Conservation (phyloP, 352 stramenopile genomes). For the Phytopythium litorale region DNA sequence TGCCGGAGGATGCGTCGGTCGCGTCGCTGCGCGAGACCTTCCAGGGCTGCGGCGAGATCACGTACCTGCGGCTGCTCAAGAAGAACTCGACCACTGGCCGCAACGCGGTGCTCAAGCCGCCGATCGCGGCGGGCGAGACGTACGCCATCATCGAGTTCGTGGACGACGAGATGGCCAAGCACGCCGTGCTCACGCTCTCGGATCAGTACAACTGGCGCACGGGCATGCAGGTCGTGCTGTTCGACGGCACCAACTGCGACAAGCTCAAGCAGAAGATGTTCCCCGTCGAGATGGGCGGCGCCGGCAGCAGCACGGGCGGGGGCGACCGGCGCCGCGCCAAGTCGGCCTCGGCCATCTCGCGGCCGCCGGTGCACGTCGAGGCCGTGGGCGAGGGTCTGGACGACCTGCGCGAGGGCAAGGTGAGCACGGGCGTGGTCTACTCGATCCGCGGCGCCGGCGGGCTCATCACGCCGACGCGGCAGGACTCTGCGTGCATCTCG, state of each 20-base stretch:
- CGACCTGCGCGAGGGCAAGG: constrained; percentile 83
- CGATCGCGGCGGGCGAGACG: constrained; percentile 83
- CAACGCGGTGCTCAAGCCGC: constrained; percentile 85
- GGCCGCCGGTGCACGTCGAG: constrained; percentile 74
- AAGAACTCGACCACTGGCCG: constrained; percentile 84
- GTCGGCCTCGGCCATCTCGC: constrained; percentile 67
- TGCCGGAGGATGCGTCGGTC: constrained; percentile 82
- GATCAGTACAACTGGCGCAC: constrained; percentile 88
- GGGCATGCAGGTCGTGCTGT: constrained; percentile 86
- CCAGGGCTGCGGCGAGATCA: constrained; percentile 77
- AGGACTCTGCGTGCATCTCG: constrained; percentile 82
- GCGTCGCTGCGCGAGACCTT: constrained; percentile 84
- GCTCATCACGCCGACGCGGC: constrained; percentile 79
- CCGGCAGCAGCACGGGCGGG: constrained; percentile 10
- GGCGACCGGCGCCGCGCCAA: constrained; percentile 75
- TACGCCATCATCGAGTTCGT: constrained; percentile 90
- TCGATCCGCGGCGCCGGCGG: constrained; percentile 83
- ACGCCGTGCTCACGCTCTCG: constrained; percentile 82
- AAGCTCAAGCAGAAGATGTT: constrained; percentile 91
- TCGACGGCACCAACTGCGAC: constrained; percentile 86
- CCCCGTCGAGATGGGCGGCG: constrained; percentile 57
- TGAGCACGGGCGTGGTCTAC: constrained; percentile 84
- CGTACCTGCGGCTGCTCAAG: constrained; percentile 85
- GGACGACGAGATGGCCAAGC: constrained; percentile 87
- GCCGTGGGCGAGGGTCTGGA: constrained; percentile 79